Evolutionary conservation across 148 eudicot species (phyloP).

Genomic region (Chenopodium berlandieri): DNA sequence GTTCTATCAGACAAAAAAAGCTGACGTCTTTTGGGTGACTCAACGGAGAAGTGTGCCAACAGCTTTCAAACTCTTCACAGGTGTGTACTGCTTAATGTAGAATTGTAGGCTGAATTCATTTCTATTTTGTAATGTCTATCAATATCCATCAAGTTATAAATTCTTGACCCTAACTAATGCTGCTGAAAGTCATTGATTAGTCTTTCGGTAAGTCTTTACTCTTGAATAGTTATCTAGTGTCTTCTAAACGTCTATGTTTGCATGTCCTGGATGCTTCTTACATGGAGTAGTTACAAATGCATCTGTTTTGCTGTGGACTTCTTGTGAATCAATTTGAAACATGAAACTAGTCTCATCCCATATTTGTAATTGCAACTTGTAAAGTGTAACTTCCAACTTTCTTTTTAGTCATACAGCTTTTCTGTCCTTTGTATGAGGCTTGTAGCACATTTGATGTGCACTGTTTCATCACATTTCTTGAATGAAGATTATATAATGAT

Average conservation of each 20-base stretch:
- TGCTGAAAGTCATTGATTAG: constrained; percentile 1
- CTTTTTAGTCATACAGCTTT: background rate
- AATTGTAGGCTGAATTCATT: background rate
- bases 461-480: too few relatives aligned
- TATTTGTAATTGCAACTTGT: background rate
- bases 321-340: background rate
- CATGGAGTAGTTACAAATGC: background rate
- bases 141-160: background rate
- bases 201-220: background rate
- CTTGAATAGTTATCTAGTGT: background rate
- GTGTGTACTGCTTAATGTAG: constrained; percentile 32
- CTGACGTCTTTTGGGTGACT: constrained; percentile 83
- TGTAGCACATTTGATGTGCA: too few relatives aligned
- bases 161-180: background rate
- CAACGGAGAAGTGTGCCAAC: constrained; percentile 91
- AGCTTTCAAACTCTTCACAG: constrained; percentile 91
- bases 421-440: background rate
- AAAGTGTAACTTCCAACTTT: background rate
- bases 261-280: background rate
- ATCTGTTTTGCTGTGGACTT: background rate
- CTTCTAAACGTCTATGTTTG: background rate
- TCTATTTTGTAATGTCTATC: background rate
- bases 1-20: constrained; percentile 63
- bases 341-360: background rate
- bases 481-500: too few relatives aligned